Evolutionary conservation across 2,329 filamentous ascomycete species (phyloP).

Genomic region (Aspergillus brunneoviolaceus): DNA sequence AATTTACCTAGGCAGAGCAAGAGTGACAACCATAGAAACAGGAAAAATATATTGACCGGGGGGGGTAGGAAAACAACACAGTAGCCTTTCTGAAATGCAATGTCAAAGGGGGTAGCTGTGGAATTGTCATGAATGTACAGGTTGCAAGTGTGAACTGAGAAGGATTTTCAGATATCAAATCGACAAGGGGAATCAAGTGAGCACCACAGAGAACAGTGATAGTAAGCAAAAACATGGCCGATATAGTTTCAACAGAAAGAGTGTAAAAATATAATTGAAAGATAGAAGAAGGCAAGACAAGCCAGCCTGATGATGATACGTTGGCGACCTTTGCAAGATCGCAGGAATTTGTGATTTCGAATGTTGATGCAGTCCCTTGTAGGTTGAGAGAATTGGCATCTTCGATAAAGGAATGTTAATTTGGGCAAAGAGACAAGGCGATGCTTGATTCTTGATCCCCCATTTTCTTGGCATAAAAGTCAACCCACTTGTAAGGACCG

Average conservation of each 20-base stretch:
- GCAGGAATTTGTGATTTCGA: no score
- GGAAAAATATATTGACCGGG: not conserved
- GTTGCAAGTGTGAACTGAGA: not conserved
- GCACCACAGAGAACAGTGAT: not conserved
- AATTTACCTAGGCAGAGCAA: not conserved
- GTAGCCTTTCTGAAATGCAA: constrained; percentile 1
- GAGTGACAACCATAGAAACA: no score
- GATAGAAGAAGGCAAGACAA: not conserved
- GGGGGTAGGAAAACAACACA: not conserved
- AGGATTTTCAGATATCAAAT: not conserved
- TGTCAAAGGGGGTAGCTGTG: not conserved
- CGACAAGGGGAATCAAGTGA: not conserved
- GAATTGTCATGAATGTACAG: constrained; percentile 15
- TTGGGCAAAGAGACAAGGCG: no score
- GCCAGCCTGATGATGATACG: not conserved
- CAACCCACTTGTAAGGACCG: no score
- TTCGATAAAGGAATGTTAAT: no score
- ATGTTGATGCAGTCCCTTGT: no score
- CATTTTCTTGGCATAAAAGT: no score
- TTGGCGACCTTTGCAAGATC: no score
- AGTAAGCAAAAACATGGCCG: not conserved
- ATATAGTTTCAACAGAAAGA: not conserved
- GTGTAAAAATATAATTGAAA: constrained; percentile 7
- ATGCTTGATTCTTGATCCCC: no score
- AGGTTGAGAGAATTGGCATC: no score